A percentile compares a stretch with the other conserved stretches of the same genome.
Evolutionary conservation across 2,329 filamentous ascomycete genomes (phyloP).

Genomic region (Ophiostoma ulmi): DNA sequence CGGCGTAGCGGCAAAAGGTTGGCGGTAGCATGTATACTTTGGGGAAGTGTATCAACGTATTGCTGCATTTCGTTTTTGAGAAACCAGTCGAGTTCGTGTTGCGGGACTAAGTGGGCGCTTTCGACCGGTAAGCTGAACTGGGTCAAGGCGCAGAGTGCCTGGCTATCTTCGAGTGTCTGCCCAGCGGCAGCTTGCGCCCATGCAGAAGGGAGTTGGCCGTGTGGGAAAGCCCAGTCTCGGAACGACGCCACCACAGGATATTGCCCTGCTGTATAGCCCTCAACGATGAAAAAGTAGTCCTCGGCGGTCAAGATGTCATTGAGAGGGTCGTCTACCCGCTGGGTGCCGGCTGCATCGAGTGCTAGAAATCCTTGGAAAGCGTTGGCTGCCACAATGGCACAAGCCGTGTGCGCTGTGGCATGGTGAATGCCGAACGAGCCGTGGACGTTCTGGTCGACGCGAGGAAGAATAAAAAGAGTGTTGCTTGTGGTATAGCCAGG

Average conservation of each 20-base stretch:
- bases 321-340: not conserved
- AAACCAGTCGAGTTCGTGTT: not conserved
- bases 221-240: conserved; percentile 13
- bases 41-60: not conserved
- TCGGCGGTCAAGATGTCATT: conserved; percentile 19
- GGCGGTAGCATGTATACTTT: not conserved
- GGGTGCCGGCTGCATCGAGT: conserved; percentile 10
- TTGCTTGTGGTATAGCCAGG: conserved; percentile 1
- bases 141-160: conserved; percentile 11
- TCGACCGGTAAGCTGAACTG: conserved; percentile 5
- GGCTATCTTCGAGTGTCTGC: not conserved
- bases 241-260: conserved; percentile 16
- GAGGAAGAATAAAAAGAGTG: not conserved
- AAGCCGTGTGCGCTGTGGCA: conserved; percentile 14
- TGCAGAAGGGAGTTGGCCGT: conserved; percentile 7
- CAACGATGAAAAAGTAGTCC: conserved; percentile 3
- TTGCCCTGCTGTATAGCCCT: not conserved
- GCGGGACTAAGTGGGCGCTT: not conserved
- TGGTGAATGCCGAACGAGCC: conserved; percentile 11
- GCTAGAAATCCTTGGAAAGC: conserved; percentile 13
- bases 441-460: conserved; percentile 3
- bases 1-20: not conserved
- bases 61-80: not conserved
- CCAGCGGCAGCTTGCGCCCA: conserved; percentile 8
- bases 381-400: conserved; percentile 16